phyloP scores from a whole-genome alignment of 805 yeast genomes.

The Starmerella apicola region DNA sequence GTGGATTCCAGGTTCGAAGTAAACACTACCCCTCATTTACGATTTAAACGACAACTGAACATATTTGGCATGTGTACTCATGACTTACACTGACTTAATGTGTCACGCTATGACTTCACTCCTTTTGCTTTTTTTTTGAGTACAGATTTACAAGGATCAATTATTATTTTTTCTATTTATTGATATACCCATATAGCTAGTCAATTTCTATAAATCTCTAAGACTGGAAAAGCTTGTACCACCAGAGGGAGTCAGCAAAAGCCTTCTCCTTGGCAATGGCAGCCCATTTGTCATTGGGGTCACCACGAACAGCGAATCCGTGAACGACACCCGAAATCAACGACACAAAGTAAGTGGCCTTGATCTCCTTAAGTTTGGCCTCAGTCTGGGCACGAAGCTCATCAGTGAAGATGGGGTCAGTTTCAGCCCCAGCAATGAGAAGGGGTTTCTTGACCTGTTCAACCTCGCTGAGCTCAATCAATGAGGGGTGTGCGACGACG shows the following conservation, averaged over 20 bases:
- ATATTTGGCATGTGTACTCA: background rate
- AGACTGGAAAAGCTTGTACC: slow-evolving; percentile 13
- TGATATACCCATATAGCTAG: background rate
- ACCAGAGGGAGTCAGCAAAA: slow-evolving; percentile 32
- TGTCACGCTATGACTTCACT: background rate
- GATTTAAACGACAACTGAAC: background rate
- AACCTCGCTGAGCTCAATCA: slow-evolving; percentile 53
- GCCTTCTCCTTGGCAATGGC: slow-evolving; percentile 59
- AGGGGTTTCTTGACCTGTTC: slow-evolving; percentile 50
- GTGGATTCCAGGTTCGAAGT: background rate
- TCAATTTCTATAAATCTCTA: background rate
- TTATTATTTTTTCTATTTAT: no score
- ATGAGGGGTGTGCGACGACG: slow-evolving; percentile 78
- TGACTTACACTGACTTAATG: background rate
- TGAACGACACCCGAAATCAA: slow-evolving; percentile 54
- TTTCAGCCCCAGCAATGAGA: slow-evolving; percentile 62
- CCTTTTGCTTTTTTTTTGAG: background rate
- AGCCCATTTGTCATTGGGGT: slow-evolving; percentile 38
- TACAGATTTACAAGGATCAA: background rate
- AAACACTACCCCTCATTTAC: background rate
- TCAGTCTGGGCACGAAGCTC: slow-evolving; percentile 56
- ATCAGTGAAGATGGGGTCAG: slow-evolving; percentile 47
- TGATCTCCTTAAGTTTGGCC: slow-evolving; percentile 40
- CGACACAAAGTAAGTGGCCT: slow-evolving; percentile 47
- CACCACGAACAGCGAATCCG: slow-evolving; percentile 77